A percentile compares a stretch with the other conserved stretches of the same genome.
Conservation (phyloP, 2,329 filamentous ascomycete species). For the Chrysosphaeria jannelii region DNA sequence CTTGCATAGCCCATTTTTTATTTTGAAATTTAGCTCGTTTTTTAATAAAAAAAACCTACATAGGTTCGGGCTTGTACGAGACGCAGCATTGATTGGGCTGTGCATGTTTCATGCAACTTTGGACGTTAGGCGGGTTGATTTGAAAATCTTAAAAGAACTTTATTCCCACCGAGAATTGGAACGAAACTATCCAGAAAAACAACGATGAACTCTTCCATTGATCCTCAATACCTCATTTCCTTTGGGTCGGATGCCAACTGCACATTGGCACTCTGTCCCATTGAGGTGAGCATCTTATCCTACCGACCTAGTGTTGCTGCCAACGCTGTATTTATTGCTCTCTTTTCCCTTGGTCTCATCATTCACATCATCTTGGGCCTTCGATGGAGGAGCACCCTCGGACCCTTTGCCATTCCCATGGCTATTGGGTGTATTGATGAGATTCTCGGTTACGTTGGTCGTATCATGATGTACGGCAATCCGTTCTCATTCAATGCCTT, state of each 20-base stretch:
- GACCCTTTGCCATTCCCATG: conserved; percentile 19
- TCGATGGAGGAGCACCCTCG: conserved; percentile 14
- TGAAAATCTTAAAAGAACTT: too few species aligned
- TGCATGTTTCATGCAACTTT: too few species aligned
- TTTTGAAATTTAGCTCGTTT: too few species aligned
- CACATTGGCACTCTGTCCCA: conserved; percentile 16
- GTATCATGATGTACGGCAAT: conserved; percentile 24
- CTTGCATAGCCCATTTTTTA: too few species aligned
- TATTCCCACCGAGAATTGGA: too few species aligned
- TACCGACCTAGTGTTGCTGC: conserved; percentile 16
- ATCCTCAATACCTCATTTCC: conserved; percentile 5
- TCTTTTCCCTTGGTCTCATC: conserved; percentile 16
- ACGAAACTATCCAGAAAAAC: too few species aligned
- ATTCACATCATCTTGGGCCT: conserved; percentile 16
- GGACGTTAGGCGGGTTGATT: too few species aligned
- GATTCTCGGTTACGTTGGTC: conserved; percentile 29
- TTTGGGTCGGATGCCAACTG: conserved; percentile 19
- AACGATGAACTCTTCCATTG: too few species aligned
- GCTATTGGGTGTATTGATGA: conserved; percentile 23
- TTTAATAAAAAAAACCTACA: too few species aligned
- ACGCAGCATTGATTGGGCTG: too few species aligned
- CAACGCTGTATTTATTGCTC: conserved; percentile 13
- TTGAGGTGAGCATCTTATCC: conserved; percentile 15
- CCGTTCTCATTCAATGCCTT: conserved; percentile 28
- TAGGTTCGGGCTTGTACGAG: too few species aligned